A percentile compares a stretch with the other conserved stretches of the same genome.
These are phyloP conservation scores for Knoxia roxburghii DNA, from an alignment of 257 asterid genomes.

Conservation along the genomic window DNA sequence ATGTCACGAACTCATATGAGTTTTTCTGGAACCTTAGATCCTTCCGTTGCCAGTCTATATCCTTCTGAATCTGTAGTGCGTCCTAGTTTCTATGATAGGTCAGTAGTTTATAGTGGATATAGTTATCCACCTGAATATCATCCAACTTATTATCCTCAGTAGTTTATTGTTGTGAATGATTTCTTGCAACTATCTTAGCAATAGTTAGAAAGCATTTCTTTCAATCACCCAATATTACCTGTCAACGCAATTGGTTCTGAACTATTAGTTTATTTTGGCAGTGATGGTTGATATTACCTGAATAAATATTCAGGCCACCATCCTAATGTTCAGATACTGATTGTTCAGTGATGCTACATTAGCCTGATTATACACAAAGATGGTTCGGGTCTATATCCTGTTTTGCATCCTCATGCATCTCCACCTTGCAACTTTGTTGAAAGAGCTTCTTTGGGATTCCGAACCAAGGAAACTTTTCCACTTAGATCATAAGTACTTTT, in stretches of 20 bases:
- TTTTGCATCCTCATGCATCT: not conserved
- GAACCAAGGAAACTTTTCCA: not conserved
- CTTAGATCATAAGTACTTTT: not conserved
- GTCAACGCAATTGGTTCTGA: not conserved
- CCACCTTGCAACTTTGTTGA: not conserved
- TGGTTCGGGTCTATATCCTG: not conserved
- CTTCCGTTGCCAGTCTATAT: constrained; percentile 33
- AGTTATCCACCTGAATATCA: constrained; percentile 42
- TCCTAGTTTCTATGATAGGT: constrained; percentile 37
- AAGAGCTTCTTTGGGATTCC: not conserved
- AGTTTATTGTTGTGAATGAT: constrained; percentile 29
- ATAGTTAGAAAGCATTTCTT: constrained; percentile 15
- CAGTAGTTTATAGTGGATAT: constrained; percentile 38
- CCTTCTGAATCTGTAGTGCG: constrained; percentile 34
- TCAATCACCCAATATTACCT: constrained; percentile 2
- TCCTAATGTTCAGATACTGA: not conserved
- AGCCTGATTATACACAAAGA: not conserved
- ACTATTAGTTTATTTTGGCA: not conserved
- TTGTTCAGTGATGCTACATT: constrained; percentile 1
- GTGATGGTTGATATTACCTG: not conserved
- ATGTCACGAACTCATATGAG: constrained; percentile 32
- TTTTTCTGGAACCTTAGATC: constrained; percentile 33
- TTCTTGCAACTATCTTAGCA: not conserved
- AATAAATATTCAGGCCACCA: not conserved
- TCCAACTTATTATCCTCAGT: constrained; percentile 49